Evolutionary conservation across 208 protist genomes (phyloP).

Genomic region (Crithidia fasciculata): DNA sequence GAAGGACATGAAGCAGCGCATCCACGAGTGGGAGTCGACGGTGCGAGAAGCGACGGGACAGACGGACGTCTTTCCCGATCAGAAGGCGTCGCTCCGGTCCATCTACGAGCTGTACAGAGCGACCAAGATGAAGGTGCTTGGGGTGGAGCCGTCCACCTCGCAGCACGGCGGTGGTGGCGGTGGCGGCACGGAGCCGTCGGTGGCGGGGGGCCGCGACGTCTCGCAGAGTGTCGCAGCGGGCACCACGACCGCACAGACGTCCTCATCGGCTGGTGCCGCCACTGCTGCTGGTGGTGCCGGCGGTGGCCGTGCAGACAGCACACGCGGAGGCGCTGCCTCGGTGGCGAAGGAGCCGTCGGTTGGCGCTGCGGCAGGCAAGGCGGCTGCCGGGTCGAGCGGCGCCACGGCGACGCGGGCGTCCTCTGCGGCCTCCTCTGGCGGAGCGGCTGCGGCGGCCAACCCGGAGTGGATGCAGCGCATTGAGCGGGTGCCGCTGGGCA

Average conservation of each 20-base stretch:
- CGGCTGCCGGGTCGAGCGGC: background rate
- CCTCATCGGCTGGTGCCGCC: background rate
- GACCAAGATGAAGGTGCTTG: slow-evolving; percentile 63
- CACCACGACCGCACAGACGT: slow-evolving; percentile 3
- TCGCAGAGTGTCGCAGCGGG: slow-evolving; percentile 25
- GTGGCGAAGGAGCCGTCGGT: slow-evolving; percentile 13
- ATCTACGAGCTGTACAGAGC: slow-evolving; percentile 90
- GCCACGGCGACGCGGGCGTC: slow-evolving; percentile 9
- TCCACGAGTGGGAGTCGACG: slow-evolving; percentile 88
- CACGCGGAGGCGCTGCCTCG: slow-evolving; percentile 4
- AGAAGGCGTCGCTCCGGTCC: slow-evolving; percentile 74
- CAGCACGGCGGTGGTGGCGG: slow-evolving; percentile 7
- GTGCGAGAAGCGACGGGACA: slow-evolving; percentile 72
- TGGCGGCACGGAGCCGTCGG: slow-evolving; percentile 16
- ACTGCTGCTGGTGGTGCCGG: slow-evolving; percentile 3
- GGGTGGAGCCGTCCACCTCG: slow-evolving; percentile 33
- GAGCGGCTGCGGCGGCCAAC: background rate
- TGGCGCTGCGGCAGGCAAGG: background rate
- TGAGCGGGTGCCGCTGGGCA: slow-evolving; percentile 50
- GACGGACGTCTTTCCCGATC: slow-evolving; percentile 60
- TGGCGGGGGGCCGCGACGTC: slow-evolving; percentile 14
- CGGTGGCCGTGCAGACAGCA: slow-evolving; percentile 14
- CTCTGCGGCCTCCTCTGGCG: background rate
- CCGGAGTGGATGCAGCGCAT: slow-evolving; percentile 32
- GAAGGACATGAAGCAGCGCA: slow-evolving; percentile 88